These are phyloP conservation scores for Lepidium aucheri DNA, from an alignment of 345 rosid species.

Conservation along the genomic window DNA sequence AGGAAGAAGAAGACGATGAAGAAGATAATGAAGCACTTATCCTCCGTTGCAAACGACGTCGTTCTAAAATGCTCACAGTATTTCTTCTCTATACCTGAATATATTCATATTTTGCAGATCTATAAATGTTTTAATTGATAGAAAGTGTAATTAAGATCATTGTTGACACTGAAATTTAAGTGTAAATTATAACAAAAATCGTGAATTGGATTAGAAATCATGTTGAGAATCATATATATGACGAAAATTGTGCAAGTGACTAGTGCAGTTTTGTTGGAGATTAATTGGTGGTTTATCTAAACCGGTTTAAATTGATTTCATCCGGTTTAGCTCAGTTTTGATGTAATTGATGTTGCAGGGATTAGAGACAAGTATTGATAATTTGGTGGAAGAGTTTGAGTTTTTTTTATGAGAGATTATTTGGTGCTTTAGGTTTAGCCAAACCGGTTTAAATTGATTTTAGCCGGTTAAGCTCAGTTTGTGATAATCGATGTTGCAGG, in stretches of 20 bases:
- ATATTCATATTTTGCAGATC: background rate
- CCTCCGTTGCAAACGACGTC: slow-evolving; percentile 71
- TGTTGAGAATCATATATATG: background rate
- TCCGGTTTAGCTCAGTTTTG: background rate
- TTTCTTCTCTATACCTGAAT: background rate
- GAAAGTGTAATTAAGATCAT: background rate
- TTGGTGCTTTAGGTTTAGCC: background rate
- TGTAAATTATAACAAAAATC: background rate
- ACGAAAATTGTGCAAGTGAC: background rate
- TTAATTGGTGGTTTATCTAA: background rate
- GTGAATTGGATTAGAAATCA: background rate
- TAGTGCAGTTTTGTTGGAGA: background rate
- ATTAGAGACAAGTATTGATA: slow-evolving; percentile 35
- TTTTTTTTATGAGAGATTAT: background rate
- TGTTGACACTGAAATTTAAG: background rate
- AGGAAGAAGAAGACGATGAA: slow-evolving; percentile 9
- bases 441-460: background rate
- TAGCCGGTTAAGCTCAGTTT: background rate
- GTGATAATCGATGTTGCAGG: slow-evolving; percentile 30
- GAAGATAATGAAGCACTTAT: slow-evolving; percentile 57
- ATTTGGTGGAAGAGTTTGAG: slow-evolving; percentile 42
- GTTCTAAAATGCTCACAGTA: slow-evolving; percentile 63
- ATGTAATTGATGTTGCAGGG: slow-evolving; percentile 33
- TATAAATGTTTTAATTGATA: background rate
- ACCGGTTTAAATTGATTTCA: background rate